phyloP scores from a whole-genome alignment of 2,329 filamentous ascomycete species.

The Zymoseptoria passerinii region DNA sequence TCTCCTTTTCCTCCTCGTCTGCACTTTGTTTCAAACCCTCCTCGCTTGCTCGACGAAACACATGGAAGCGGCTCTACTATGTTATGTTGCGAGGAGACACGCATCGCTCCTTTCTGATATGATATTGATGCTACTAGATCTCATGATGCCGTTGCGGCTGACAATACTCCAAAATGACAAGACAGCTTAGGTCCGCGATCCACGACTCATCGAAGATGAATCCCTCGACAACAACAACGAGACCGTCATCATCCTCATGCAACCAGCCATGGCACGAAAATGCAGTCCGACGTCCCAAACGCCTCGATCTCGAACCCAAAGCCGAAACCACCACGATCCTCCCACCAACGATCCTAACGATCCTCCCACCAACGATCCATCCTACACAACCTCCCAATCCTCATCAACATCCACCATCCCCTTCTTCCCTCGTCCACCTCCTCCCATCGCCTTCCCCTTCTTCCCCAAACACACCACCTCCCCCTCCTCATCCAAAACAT shows the following conservation, averaged over 20 bases:
- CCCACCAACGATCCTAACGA: background rate
- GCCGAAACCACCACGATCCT: no score
- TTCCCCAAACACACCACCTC: constrained; percentile 17
- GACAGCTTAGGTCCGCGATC: background rate
- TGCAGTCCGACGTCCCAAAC: background rate
- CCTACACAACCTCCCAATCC: background rate
- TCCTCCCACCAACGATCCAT: no score
- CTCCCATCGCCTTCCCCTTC: background rate
- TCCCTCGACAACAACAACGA: background rate
- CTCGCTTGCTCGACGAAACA: no score
- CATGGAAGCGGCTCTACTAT: no score
- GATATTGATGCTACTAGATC: background rate
- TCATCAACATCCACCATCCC: background rate
- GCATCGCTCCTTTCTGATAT: background rate
- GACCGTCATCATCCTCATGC: background rate
- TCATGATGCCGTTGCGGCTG: background rate
- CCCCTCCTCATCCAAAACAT: constrained; percentile 39
- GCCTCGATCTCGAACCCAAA: background rate
- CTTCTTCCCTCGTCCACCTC: background rate
- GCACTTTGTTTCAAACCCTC: no score
- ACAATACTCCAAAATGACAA: background rate
- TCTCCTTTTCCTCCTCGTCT: no score
- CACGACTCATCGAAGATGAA: background rate
- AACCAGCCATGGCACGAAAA: background rate
- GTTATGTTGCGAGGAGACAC: no score